Base-by-base conservation (phyloP, 768 basidiomycete genomes). In the Coprinopsis sp. region DNA sequence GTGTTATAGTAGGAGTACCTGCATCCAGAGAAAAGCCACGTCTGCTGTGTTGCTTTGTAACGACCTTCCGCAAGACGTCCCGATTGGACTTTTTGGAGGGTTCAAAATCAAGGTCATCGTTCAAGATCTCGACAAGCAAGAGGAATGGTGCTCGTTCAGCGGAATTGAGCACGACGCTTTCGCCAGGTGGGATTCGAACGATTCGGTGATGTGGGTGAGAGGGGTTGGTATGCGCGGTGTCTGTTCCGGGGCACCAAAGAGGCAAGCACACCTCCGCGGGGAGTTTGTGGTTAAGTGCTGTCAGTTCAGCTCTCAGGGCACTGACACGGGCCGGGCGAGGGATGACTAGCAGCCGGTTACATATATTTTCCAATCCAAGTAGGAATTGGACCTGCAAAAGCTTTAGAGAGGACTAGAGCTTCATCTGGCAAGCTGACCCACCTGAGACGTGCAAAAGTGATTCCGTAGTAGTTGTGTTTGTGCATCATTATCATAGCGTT, bases 81-180 rank as follows among this genome's bases (percentile, higher is more conserved):
- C 82, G 85, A 64, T 99, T 99, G 19, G 76, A 71, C 39, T 92
- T 74, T 58, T 84, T 88, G 10, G 66, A 62, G 1, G 95, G 90
- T 58, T 96, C 89, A 61, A 99, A 98, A 62, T 95, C 89, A 27
- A 99, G 76, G 56, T 98, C 95, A 25, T 82, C 84, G 51, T 82
- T 79, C 24, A 98, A 73, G 36, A 98, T 85, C 65, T 99, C 96
- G 48, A 98, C 79, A 51, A 94, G 75, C 19, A 99, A 77, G 16
- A 99, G 74, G 61, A 90, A 99, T 4, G 96, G 96, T 0, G 92
- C 93, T 28, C 89, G 79, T 65, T 99, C 94, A 3, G 96, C 96
- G 16, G 95, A 98, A 62, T 99, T 99, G 22, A 99, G 77, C 8
- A 98, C 96, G 36, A 98, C 96, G 47, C 91, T 88, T 70, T 99